Evolutionary conservation across 148 eudicot genomes (phyloP).

Genomic region (Chenopodium quinoa): DNA sequence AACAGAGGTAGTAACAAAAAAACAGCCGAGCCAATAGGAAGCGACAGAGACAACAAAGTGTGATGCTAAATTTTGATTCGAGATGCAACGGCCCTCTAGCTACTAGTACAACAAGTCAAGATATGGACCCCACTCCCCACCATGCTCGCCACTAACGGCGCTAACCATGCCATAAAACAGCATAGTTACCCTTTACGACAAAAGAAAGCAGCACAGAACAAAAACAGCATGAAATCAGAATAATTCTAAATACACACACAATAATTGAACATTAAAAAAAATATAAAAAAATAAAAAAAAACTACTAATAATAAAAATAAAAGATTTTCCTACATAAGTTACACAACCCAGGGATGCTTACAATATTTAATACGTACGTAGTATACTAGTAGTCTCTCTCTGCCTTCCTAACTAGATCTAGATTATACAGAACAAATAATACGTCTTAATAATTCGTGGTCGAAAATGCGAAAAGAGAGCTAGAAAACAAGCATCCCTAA

Average conservation of each 20-base stretch:
- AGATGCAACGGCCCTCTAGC: neutral
- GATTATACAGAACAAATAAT: constrained; percentile 22
- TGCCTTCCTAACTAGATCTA: constrained; percentile 27
- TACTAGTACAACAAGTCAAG: neutral
- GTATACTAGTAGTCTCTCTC: constrained; percentile 4
- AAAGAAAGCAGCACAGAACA: neutral
- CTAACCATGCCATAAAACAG: neutral
- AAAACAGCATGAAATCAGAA: neutral
- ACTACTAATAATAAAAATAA: neutral
- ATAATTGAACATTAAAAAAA: neutral
- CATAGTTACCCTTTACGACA: neutral
- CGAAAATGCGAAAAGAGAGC: neutral
- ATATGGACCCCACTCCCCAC: neutral
- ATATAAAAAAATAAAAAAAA: neutral
- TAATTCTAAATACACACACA: neutral
- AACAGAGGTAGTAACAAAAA: too few species aligned
- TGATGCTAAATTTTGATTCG: neutral
- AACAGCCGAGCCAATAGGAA: too few species aligned
- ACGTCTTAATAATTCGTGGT: neutral
- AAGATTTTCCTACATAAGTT: constrained; percentile 15
- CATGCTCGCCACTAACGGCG: neutral
- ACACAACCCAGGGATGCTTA: constrained; percentile 15
- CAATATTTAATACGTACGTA: constrained; percentile 1
- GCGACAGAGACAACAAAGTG: too few species aligned
- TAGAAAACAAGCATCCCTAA: constrained; percentile 17